Percentiles rank a stretch among this genome's conserved stretches.
These are phyloP conservation scores for Caulochytrium protostelioides DNA, from an alignment of 371 early-diverging fungal species.

Conservation along the genomic window DNA sequence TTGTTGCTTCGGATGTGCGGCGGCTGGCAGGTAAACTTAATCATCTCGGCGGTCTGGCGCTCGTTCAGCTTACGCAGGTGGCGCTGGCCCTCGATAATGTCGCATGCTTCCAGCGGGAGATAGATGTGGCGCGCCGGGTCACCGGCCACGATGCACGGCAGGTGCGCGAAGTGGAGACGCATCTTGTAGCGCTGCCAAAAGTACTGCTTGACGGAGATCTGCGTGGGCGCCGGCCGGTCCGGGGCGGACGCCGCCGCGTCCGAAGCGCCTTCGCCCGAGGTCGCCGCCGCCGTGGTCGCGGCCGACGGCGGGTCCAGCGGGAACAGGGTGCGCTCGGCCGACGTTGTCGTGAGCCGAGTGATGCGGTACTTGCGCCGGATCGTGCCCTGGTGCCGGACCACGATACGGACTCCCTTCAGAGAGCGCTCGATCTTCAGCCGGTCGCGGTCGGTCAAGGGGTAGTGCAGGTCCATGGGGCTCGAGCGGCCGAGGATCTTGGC, in stretches of 20 bases:
- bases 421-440: constrained; percentile 37
- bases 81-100: constrained; percentile 52
- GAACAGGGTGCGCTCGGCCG: constrained; percentile 46
- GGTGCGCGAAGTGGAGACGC: constrained; percentile 41
- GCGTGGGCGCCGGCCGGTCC: constrained; percentile 15
- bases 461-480: constrained; percentile 35
- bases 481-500: constrained; percentile 37
- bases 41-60: constrained; percentile 71
- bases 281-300: no score
- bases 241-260: no score
- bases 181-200: constrained; percentile 42
- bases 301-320: no score
- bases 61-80: constrained; percentile 53
- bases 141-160: constrained; percentile 66
- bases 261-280: no score
- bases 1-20: constrained; percentile 35
- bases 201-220: constrained; percentile 48
- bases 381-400: constrained; percentile 48
- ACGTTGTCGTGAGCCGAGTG: constrained; percentile 31
- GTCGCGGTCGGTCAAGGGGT: constrained; percentile 28
- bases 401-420: constrained; percentile 42
- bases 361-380: constrained; percentile 43
- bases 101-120: constrained; percentile 77
- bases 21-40: constrained; percentile 59
- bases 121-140: constrained; percentile 15